These are phyloP conservation scores for Citrullus colocynthis DNA, from an alignment of 306 rosid species.

Conservation along the genomic window DNA sequence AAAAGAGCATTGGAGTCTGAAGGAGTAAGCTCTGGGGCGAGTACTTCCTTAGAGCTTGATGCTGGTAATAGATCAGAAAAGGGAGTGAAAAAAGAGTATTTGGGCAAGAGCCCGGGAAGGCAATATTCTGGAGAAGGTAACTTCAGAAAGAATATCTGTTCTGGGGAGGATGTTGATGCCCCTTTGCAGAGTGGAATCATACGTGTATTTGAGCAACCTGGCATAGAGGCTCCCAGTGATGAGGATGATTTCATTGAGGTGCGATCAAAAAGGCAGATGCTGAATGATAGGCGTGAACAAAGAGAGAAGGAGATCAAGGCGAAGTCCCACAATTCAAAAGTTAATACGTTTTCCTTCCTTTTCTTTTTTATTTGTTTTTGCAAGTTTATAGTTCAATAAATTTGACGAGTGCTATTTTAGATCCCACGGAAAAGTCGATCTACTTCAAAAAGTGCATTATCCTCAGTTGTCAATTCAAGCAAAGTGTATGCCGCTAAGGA, in stretches of 20 bases:
- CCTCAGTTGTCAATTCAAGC: conserved; percentile 31
- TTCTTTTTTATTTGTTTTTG: not conserved
- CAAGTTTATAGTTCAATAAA: conserved; percentile 8
- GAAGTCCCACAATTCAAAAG: conserved; percentile 68
- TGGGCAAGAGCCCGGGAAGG: conserved; percentile 29
- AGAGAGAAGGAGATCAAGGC: conserved; percentile 88
- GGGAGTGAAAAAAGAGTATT: conserved; percentile 40
- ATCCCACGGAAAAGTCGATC: conserved; percentile 44
- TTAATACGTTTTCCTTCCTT: conserved; percentile 5
- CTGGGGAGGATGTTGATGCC: conserved; percentile 71
- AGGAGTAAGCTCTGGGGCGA: conserved; percentile 18
- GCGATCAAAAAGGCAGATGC: conserved; percentile 94
- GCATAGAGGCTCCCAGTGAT: conserved; percentile 96
- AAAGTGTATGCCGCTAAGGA: conserved; percentile 27
- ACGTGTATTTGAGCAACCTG: conserved; percentile 90
- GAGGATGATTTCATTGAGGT: conserved; percentile 96
- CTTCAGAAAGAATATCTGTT: conserved; percentile 56
- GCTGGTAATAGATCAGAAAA: conserved; percentile 39
- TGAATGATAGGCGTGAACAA: conserved; percentile 84
- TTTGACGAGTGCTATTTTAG: conserved; percentile 24
- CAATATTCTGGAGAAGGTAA: conserved; percentile 51
- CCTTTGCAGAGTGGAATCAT: conserved; percentile 88
- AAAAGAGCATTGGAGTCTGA: conserved; percentile 33
- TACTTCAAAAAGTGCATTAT: conserved; percentile 20
- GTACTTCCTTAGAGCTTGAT: conserved; percentile 27